phyloP scores from a whole-genome alignment of 345 rosid genomes.

The Hibiscus mutabilis region DNA sequence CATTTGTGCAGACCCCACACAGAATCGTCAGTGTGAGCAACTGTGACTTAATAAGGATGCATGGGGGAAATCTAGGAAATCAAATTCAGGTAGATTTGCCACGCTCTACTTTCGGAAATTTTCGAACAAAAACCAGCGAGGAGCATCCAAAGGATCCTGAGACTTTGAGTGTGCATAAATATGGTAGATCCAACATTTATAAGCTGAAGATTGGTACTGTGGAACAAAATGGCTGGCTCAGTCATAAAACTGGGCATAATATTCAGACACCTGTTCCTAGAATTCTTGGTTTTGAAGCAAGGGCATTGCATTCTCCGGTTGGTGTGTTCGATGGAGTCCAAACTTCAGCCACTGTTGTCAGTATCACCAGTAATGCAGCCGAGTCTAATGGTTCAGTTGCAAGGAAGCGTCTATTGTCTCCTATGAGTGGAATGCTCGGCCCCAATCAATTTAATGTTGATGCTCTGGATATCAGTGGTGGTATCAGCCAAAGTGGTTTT shows the following conservation, averaged over 20 bases:
- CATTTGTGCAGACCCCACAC: constrained; percentile 32
- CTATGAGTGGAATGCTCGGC: constrained; percentile 38
- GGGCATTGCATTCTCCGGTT: constrained; percentile 23
- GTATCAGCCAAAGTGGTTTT: constrained; percentile 25
- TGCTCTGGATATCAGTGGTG: constrained; percentile 31
- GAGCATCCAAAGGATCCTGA: constrained; percentile 25
- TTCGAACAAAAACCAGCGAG: constrained; percentile 22
- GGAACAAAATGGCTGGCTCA: constrained; percentile 22
- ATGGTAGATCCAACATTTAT: constrained; percentile 20
- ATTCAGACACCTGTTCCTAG: constrained; percentile 40
- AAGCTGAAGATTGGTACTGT: constrained; percentile 24
- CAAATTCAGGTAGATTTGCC: constrained; percentile 25
- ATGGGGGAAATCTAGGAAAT: constrained; percentile 25
- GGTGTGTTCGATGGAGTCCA: constrained; percentile 21
- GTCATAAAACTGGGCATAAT: constrained; percentile 25
- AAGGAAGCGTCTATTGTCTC: constrained; percentile 50
- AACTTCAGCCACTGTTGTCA: constrained; percentile 25
- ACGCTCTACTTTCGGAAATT: constrained; percentile 36
- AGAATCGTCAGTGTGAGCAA: constrained; percentile 19
- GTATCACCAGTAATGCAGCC: constrained; percentile 17
- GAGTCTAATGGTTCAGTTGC: constrained; percentile 37
- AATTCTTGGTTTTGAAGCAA: constrained; percentile 47
- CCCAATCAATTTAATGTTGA: constrained; percentile 36
- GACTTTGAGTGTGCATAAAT: constrained; percentile 24
- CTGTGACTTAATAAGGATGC: constrained; percentile 39